Evolutionary conservation across 192 early-diverging fungal genomes (phyloP).

Genomic region (Umbelopsis vinacea): DNA sequence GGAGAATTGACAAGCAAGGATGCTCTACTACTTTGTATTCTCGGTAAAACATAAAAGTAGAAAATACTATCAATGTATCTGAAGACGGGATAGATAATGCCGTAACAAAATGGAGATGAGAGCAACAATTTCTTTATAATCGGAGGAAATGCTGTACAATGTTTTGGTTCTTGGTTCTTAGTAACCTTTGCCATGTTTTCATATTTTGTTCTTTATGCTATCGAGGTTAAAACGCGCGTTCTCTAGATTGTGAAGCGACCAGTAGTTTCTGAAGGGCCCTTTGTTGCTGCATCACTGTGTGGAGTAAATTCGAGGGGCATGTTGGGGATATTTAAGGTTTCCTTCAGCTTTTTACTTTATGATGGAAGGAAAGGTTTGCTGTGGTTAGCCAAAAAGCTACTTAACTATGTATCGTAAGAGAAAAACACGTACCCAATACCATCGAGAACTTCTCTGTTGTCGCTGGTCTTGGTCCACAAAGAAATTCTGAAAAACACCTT

Average conservation of each 20-base stretch:
- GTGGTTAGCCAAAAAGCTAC: neutral
- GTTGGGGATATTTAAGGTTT: conserved; percentile 48
- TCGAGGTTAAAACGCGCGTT: neutral
- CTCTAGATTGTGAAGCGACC: conserved; percentile 16
- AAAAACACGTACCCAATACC: conserved; percentile 55
- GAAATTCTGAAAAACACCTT: conserved; percentile 83
- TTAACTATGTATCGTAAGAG: neutral
- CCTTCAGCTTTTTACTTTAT: conserved; percentile 59
- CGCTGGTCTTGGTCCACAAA: conserved; percentile 78
- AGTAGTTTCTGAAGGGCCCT: neutral
- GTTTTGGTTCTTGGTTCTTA: neutral
- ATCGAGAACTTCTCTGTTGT: conserved; percentile 51
- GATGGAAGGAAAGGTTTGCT: neutral
- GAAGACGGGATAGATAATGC: neutral
- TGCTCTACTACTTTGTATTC: no score
- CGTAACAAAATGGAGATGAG: neutral
- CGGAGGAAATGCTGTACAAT: conserved; percentile 21
- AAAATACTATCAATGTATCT: neutral
- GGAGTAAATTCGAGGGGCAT: conserved; percentile 59
- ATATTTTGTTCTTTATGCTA: neutral
- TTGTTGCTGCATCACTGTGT: conserved; percentile 50
- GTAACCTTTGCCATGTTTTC: neutral
- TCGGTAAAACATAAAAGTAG: no score
- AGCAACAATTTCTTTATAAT: conserved; percentile 22
- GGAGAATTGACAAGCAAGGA: no score